Evolutionary conservation across 78 protist species (phyloP).

Genomic region (Cyanophora paradoxa): DNA sequence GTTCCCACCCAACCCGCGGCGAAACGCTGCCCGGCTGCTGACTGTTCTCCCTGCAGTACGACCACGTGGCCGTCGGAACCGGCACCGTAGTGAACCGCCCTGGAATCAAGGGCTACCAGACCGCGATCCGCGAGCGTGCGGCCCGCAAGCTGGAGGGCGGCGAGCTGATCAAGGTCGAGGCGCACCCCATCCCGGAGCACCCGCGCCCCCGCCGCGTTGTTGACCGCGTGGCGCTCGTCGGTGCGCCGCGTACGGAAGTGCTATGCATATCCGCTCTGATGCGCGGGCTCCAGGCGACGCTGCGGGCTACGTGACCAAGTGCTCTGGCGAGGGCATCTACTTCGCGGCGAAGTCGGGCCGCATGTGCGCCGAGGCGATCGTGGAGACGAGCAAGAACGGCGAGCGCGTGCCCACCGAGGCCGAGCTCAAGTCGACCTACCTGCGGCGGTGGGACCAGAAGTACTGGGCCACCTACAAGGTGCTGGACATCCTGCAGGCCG

Average conservation of each 20-base stretch:
- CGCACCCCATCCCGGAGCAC: slow-evolving; percentile 46
- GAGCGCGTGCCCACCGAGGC: slow-evolving; percentile 15
- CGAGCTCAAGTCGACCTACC: slow-evolving; percentile 31
- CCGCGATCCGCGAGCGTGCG: slow-evolving; percentile 30
- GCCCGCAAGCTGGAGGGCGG: slow-evolving; percentile 14
- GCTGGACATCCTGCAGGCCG: slow-evolving; percentile 34
- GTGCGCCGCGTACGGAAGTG: no score
- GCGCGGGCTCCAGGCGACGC: no score
- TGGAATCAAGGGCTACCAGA: slow-evolving; percentile 29
- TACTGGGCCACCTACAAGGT: slow-evolving; percentile 35
- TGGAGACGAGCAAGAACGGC: slow-evolving; percentile 20
- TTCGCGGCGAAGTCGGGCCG: slow-evolving; percentile 47
- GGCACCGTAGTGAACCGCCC: slow-evolving; percentile 41
- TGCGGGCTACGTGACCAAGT: slow-evolving; percentile 46
- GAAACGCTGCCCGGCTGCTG: no score
- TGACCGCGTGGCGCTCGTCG: slow-evolving; percentile 34
- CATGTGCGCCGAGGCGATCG: slow-evolving; percentile 38
- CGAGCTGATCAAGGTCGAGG: slow-evolving; percentile 42
- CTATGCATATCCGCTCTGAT: no score
- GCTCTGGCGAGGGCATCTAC: slow-evolving; percentile 53
- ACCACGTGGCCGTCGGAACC: slow-evolving; percentile 43
- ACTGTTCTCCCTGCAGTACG: no score
- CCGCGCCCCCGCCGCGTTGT: slow-evolving; percentile 37
- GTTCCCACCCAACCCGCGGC: no score
- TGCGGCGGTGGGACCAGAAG: background rate